phyloP scores from a whole-genome alignment of 1,139 yeast genomes.

The Candida pseudoviswanathii region DNA sequence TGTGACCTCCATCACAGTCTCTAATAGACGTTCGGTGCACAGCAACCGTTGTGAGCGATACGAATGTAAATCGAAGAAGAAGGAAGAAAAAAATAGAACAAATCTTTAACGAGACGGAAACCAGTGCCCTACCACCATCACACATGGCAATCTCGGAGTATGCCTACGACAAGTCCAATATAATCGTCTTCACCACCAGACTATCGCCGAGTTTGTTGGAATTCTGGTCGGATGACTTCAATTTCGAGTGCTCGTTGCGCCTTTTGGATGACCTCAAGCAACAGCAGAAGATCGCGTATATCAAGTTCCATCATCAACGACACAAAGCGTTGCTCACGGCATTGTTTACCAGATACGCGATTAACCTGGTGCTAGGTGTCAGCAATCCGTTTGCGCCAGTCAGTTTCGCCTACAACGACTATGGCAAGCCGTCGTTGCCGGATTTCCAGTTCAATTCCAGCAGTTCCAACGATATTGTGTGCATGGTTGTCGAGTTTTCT shows the following conservation, averaged over 20 bases:
- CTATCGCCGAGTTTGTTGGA: constrained; percentile 15
- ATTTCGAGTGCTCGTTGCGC: constrained; percentile 37
- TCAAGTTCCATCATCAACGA: constrained; percentile 22
- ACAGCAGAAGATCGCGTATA: constrained; percentile 34
- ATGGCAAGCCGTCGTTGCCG: constrained; percentile 38
- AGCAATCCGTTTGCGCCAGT: constrained; percentile 21
- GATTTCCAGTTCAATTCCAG: constrained; percentile 51
- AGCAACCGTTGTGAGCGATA: no score
- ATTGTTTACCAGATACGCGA: constrained; percentile 27
- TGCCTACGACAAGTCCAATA: neutral
- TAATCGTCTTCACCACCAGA: neutral
- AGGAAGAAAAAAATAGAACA: no score
- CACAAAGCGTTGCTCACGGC: constrained; percentile 23
- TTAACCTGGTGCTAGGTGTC: constrained; percentile 23
- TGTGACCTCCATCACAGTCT: no score
- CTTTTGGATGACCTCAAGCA: constrained; percentile 32
- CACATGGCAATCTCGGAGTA: neutral
- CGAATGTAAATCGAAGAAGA: neutral
- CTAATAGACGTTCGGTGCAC: no score
- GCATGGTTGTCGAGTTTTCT: constrained; percentile 43
- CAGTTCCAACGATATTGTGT: constrained; percentile 54
- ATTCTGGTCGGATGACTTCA: constrained; percentile 34
- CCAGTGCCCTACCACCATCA: neutral
- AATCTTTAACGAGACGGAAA: no score
- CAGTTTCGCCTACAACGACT: constrained; percentile 26